Conservation (phyloP, 768 basidiomycete genomes). For the Pulveroboletus sp. region DNA sequence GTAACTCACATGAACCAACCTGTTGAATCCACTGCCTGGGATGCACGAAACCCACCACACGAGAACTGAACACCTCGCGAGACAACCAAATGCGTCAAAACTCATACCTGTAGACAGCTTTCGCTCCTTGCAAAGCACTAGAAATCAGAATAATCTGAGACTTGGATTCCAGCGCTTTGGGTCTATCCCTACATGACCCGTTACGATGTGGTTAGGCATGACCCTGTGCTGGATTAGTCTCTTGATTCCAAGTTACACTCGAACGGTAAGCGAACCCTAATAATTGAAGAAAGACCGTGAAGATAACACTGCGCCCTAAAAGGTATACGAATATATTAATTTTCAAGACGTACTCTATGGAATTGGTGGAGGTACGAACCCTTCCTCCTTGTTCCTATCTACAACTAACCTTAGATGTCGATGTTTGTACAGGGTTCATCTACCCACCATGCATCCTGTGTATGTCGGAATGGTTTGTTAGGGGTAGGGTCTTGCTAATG, state of each 20-base stretch:
- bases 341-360: constrained; percentile 3
- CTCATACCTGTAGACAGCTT: background rate
- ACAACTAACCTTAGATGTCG: background rate
- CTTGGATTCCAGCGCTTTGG: background rate
- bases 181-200: constrained; percentile 1
- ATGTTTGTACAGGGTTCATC: background rate
- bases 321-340: background rate
- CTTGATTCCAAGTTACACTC: background rate
- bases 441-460: background rate
- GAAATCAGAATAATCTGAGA: too few species aligned
- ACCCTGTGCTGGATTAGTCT: background rate
- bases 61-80: too few species aligned
- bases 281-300: background rate
- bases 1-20: too few species aligned
- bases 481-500: background rate
- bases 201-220: constrained; percentile 1
- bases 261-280: background rate
- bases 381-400: background rate
- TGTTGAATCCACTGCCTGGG: too few species aligned
- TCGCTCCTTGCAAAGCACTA: background rate
- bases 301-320: background rate
- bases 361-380: constrained; percentile 1
- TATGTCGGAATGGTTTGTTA: constrained; percentile 2
- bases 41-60: too few species aligned
- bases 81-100: constrained; percentile 1